A percentile compares a stretch with the other conserved stretches of the same genome.
Evolutionary conservation across 345 rosid genomes (phyloP).

Genomic region (Lepidium sativum): DNA sequence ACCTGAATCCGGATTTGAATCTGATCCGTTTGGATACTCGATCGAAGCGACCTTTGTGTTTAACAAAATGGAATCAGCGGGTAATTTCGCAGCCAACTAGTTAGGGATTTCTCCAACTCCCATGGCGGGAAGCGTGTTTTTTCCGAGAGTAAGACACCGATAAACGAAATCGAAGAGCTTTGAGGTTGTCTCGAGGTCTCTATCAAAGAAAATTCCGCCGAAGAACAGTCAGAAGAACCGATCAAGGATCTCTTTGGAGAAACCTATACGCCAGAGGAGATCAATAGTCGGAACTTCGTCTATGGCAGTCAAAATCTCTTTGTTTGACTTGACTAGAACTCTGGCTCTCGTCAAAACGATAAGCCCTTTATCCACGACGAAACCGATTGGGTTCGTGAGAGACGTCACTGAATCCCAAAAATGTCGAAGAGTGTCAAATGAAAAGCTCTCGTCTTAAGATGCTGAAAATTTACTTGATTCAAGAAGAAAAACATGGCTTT

Average conservation of each 20-base stretch:
- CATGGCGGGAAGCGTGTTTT: slow-evolving; percentile 67
- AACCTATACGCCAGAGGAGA: slow-evolving; percentile 46
- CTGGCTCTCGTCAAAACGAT: slow-evolving; percentile 58
- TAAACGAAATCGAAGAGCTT: slow-evolving; percentile 75
- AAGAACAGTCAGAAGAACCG: slow-evolving; percentile 79
- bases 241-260: slow-evolving; percentile 49
- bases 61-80: slow-evolving; percentile 40
- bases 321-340: slow-evolving; percentile 48
- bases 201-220: slow-evolving; percentile 87
- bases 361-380: slow-evolving; percentile 60
- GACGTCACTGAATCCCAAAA: slow-evolving; percentile 57
- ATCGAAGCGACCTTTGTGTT: slow-evolving; percentile 52
- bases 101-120: slow-evolving; percentile 75
- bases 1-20: slow-evolving; percentile 18
- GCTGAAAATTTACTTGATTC: no score
- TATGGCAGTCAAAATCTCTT: slow-evolving; percentile 35
- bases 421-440: no score
- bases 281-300: slow-evolving; percentile 59
- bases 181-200: slow-evolving; percentile 68
- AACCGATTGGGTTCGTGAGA: slow-evolving; percentile 69
- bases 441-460: no score
- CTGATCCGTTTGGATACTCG: slow-evolving; percentile 26
- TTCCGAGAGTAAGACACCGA: slow-evolving; percentile 88
- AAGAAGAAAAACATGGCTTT: no score
- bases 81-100: slow-evolving; percentile 54